phyloP scores from a whole-genome alignment of 768 basidiomycete genomes.

The Agrocybe pediades region DNA sequence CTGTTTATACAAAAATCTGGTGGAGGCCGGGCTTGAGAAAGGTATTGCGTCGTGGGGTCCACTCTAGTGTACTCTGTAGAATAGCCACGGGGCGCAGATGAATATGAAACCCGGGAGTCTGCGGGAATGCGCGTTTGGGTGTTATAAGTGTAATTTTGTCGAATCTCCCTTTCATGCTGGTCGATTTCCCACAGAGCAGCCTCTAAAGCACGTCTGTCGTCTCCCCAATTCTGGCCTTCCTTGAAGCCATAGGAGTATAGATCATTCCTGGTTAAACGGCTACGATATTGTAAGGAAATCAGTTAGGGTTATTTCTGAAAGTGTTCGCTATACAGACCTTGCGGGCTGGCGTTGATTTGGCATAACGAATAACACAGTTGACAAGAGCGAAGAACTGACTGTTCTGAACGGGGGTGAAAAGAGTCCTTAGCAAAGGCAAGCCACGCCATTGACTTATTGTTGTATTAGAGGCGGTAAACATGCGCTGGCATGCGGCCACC shows the following conservation, averaged over 20 bases:
- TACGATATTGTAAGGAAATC: slow-evolving; percentile 1
- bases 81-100: slow-evolving; percentile 6
- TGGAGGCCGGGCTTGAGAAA: slow-evolving; percentile 4
- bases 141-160: slow-evolving; percentile 17
- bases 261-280: slow-evolving; percentile 23
- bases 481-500: slow-evolving; percentile 9
- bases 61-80: not conserved
- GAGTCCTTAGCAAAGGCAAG: slow-evolving; percentile 6
- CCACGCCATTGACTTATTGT: too few species aligned
- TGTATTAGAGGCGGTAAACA: slow-evolving; percentile 1
- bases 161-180: slow-evolving; percentile 20
- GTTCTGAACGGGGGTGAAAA: not conserved
- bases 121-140: slow-evolving; percentile 5
- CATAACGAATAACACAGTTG: not conserved
- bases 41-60: slow-evolving; percentile 1
- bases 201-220: slow-evolving; percentile 29
- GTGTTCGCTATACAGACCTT: not conserved
- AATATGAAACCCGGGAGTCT: slow-evolving; percentile 1
- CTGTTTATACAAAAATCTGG: slow-evolving; percentile 16
- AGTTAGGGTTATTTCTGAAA: not conserved
- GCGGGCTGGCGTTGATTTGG: slow-evolving; percentile 5
- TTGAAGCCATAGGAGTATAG: slow-evolving; percentile 31
- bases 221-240: slow-evolving; percentile 28
- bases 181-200: slow-evolving; percentile 23
- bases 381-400: too few species aligned